Base-by-base conservation (phyloP, 163 green algal species). In the Scenedesmus sp. region DNA sequence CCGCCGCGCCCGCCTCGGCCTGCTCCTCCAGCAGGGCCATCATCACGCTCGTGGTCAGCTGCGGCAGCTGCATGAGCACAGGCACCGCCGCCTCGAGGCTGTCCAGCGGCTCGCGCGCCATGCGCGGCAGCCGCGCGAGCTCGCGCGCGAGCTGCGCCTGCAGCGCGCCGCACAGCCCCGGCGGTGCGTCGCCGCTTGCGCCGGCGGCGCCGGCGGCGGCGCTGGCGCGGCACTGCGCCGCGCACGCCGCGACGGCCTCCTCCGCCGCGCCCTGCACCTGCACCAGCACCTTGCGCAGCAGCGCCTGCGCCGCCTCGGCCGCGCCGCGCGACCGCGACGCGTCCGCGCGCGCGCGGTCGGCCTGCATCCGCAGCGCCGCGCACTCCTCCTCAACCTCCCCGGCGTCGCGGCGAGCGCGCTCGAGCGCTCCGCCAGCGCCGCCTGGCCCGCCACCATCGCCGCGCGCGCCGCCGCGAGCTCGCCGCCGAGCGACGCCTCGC, bases 371-470 rank as follows among this genome's bases (percentile, higher is more conserved):
- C 57, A 63, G 20, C n/a, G 11, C 24, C 1, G 15, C 7, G n/a
- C 3, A 9, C 20, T 70, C 54, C 57, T 50, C 2, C 33, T 67
- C 22, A 14, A 83, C 57, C 24, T 45, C 34, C 72, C 65, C n/a
- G 31, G 56, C 0, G 65, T 50, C 0, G 47, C 20, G 6, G 42
- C 7, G 29, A 76, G 65, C 31, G 78, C 29, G 34, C 70, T 47
- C 17, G 62, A 45, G 28, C 72, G 28, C 17, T 80, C 66, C 28
- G 80, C 51, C 33, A 63, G 54, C 20, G 80, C 65, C 51, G 76
- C 34, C 34, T 36, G 24, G 36, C 58, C 71, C 1, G 62, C 60
- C 1, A 11, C 39, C 60, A 80, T 75, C 4, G 57, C 47, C 11
- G 45, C n/a, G 10, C 80, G 65, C 0, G 67, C 74, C 28, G 48